Conservation (phyloP, 305 asterid species). For the Solanum hybrid region DNA sequence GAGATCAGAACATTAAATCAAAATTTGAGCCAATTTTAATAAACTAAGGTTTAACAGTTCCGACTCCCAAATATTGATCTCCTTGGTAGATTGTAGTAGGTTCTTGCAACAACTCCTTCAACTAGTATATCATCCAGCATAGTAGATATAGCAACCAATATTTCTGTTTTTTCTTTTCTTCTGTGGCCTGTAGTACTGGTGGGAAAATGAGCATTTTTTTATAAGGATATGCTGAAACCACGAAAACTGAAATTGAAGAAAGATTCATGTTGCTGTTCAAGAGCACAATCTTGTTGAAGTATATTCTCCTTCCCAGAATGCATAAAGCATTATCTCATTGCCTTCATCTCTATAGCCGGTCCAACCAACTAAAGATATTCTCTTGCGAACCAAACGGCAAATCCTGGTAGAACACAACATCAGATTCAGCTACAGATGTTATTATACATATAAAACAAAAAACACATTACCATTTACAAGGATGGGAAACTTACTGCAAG, state of each 20-base stretch:
- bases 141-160: not conserved
- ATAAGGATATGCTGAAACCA: not conserved
- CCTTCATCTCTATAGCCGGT: conserved; percentile 23
- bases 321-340: not conserved
- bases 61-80: not conserved
- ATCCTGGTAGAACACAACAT: conserved; percentile 29
- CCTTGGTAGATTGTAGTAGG: not conserved
- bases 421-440: not conserved
- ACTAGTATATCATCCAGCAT: not conserved
- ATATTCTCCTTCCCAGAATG: not conserved
- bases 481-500: conserved; percentile 28
- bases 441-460: not conserved
- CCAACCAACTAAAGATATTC: conserved; percentile 51
- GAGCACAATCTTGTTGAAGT: not conserved
- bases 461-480: not conserved
- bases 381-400: conserved; percentile 54
- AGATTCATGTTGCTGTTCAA: not conserved
- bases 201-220: not conserved
- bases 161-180: not conserved
- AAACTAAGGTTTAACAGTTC: not conserved
- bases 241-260: not conserved
- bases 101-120: not conserved
- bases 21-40: not conserved
- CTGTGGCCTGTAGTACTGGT: not conserved
- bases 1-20: not conserved